Percentiles rank a stretch among this genome's conserved stretches.
Evolutionary conservation across 805 yeast species (phyloP).

Genomic region (Saturnispora sanitii): DNA sequence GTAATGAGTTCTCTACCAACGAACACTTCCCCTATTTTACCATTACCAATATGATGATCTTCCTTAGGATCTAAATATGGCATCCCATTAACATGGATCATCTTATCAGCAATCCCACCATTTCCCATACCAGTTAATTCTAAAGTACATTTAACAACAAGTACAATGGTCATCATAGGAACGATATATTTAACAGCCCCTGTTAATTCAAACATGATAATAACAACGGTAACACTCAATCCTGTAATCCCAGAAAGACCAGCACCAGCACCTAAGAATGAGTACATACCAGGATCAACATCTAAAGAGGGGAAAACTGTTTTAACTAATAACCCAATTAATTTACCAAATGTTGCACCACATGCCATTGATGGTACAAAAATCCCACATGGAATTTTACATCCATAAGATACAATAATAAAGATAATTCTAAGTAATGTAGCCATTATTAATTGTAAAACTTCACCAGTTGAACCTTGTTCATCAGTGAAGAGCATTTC

Average conservation of each 20-base stretch:
- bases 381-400: slow-evolving; percentile 95
- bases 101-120: slow-evolving; percentile 93
- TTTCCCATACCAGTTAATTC: slow-evolving; percentile 59
- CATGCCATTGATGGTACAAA: slow-evolving; percentile 96
- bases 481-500: slow-evolving; percentile 57
- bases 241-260: slow-evolving; percentile 92
- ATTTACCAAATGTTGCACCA: slow-evolving; percentile 91
- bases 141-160: slow-evolving; percentile 71
- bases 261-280: slow-evolving; percentile 94
- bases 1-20: neutral
- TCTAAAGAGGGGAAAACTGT: slow-evolving; percentile 28
- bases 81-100: slow-evolving; percentile 79
- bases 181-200: slow-evolving; percentile 88
- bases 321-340: slow-evolving; percentile 68
- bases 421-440: slow-evolving; percentile 60
- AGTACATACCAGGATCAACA: slow-evolving; percentile 89
- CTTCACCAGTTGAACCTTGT: slow-evolving; percentile 19
- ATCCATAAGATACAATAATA: slow-evolving; percentile 81
- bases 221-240: slow-evolving; percentile 84
- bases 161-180: slow-evolving; percentile 95
- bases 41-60: slow-evolving; percentile 38
- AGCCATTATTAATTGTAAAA: slow-evolving; percentile 55
- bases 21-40: neutral
- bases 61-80: slow-evolving; percentile 73
- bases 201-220: slow-evolving; percentile 91